These are phyloP conservation scores for Coniochaeta prunicola DNA, from an alignment of 2,329 filamentous ascomycete genomes.

Conservation along the genomic window DNA sequence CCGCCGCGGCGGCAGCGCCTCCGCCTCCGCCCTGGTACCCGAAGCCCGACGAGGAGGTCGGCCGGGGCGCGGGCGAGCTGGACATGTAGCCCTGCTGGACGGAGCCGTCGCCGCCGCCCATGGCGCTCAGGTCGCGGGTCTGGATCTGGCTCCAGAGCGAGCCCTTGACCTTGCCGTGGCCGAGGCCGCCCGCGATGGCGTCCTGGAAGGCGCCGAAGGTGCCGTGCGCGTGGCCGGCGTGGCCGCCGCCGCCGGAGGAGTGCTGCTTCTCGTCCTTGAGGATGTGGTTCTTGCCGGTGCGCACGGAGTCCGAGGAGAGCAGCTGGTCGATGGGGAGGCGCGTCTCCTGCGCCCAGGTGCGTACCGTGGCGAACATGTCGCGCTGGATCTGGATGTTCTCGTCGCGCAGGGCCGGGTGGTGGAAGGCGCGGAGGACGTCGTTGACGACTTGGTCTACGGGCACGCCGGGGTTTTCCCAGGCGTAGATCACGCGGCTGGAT, in stretches of 20 bases:
- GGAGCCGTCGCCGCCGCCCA: conserved; percentile 39
- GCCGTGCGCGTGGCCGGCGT: conserved; percentile 21
- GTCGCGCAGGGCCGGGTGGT: conserved; percentile 80
- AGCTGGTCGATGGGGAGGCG: conserved; percentile 65
- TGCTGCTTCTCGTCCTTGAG: conserved; percentile 24
- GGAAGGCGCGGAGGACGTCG: conserved; percentile 77
- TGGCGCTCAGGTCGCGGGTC: conserved; percentile 48
- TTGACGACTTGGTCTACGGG: conserved; percentile 76
- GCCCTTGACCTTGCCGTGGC: conserved; percentile 51
- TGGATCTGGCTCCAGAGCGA: conserved; percentile 56
- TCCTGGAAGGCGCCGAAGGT: conserved; percentile 36
- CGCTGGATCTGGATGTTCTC: conserved; percentile 71
- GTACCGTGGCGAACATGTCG: conserved; percentile 83
- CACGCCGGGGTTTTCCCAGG: conserved; percentile 83
- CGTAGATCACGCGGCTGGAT: conserved; percentile 68
- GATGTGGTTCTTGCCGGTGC: conserved; percentile 72
- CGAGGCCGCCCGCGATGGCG: conserved; percentile 21
- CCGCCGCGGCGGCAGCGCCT: not conserved
- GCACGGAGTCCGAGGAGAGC: conserved; percentile 79
- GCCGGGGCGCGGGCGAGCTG: conserved; percentile 23
- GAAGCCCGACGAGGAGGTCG: conserved; percentile 32
- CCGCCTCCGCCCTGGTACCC: conserved; percentile 11
- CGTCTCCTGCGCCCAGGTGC: conserved; percentile 69
- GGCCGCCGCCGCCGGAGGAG: conserved; percentile 10
- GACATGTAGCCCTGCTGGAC: conserved; percentile 20